These are phyloP conservation scores for Ophiostoma ulmi DNA, from an alignment of 2,329 filamentous ascomycete species.

Conservation along the genomic window DNA sequence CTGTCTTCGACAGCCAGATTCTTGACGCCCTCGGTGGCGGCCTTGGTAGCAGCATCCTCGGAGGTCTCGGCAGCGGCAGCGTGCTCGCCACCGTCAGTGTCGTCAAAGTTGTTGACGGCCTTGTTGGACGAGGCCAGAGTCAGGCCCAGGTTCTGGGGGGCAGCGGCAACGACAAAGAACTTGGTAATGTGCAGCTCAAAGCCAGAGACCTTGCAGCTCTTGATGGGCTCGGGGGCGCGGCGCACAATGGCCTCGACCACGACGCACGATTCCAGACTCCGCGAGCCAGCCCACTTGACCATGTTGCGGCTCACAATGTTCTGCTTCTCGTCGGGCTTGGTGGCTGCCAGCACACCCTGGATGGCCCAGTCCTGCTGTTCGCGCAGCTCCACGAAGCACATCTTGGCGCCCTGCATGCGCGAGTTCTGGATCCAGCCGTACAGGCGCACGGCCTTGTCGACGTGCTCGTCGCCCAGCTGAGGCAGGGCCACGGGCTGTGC, in stretches of 20 bases:
- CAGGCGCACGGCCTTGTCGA: slow-evolving; percentile 68
- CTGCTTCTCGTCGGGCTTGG: slow-evolving; percentile 45
- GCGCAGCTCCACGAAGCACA: slow-evolving; percentile 82
- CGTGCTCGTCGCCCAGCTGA: slow-evolving; percentile 57
- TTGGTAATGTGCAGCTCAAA: slow-evolving; percentile 86
- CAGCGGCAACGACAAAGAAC: slow-evolving; percentile 69
- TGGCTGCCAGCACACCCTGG: slow-evolving; percentile 69
- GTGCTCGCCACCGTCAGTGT: slow-evolving; percentile 40
- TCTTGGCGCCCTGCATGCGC: slow-evolving; percentile 81
- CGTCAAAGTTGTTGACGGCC: slow-evolving; percentile 54
- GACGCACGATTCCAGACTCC: slow-evolving; percentile 78
- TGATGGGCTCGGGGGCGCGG: slow-evolving; percentile 79
- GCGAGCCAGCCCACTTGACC: slow-evolving; percentile 80
- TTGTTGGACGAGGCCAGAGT: slow-evolving; percentile 52
- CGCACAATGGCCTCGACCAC: slow-evolving; percentile 74
- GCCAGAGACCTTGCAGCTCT: slow-evolving; percentile 73
- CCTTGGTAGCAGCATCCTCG: slow-evolving; percentile 35
- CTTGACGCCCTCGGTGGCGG: slow-evolving; percentile 40
- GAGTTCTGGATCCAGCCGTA: slow-evolving; percentile 82
- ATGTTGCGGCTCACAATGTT: slow-evolving; percentile 70
- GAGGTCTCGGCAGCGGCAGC: slow-evolving; percentile 33
- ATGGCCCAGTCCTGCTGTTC: slow-evolving; percentile 70
- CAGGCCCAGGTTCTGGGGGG: slow-evolving; percentile 53
- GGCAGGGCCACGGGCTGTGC: slow-evolving; percentile 57
- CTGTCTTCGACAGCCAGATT: slow-evolving; percentile 28